Evolutionary conservation across 495 filamentous ascomycete species (phyloP).

Genomic region (Neurospora sp.): DNA sequence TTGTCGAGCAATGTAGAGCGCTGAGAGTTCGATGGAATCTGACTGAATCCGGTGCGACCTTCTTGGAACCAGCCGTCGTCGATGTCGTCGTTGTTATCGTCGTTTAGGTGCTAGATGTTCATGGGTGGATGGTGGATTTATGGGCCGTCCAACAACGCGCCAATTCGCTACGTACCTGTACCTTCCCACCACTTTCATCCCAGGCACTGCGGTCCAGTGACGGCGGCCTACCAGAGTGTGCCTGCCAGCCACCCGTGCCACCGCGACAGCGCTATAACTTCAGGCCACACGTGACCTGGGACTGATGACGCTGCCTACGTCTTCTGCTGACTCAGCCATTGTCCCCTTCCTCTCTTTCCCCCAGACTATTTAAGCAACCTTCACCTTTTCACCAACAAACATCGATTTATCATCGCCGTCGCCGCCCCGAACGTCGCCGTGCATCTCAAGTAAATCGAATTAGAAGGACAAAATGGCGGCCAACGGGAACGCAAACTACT

Average conservation of each 20-base stretch:
- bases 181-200: slow-evolving; percentile 1
- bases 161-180: slow-evolving; percentile 2
- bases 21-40: neutral
- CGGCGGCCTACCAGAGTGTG: neutral
- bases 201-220: slow-evolving; percentile 1
- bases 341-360: slow-evolving; percentile 3
- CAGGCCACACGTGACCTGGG: slow-evolving; percentile 1
- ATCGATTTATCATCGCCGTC: neutral
- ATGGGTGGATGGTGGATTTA: neutral
- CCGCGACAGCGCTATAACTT: neutral
- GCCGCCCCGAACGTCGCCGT: neutral
- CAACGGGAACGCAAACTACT: slow-evolving; percentile 47
- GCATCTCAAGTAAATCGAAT: neutral
- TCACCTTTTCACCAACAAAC: slow-evolving; percentile 9
- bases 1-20: neutral
- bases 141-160: neutral
- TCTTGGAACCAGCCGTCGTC: neutral
- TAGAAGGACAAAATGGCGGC: slow-evolving; percentile 20
- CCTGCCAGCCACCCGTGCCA: neutral
- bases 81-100: neutral
- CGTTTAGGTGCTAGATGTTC: slow-evolving; percentile 1
- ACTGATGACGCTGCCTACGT: neutral
- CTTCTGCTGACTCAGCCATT: slow-evolving; percentile 9
- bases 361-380: slow-evolving; percentile 16
- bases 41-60: neutral